Evolutionary conservation across 495 filamentous ascomycete genomes (phyloP).

Genomic region (Bryoglossum gracile): DNA sequence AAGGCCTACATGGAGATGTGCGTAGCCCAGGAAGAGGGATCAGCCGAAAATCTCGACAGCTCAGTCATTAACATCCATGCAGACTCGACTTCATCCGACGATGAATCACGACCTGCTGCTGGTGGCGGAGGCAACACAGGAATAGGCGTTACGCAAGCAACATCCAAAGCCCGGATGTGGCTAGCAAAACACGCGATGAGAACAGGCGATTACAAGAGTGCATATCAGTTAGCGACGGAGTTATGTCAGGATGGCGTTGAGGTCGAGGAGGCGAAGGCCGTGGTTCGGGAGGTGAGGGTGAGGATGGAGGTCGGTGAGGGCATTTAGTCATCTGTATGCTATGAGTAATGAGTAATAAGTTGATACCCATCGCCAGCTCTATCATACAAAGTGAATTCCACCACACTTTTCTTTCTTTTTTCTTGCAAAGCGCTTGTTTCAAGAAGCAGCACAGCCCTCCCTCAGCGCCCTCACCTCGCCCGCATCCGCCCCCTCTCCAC

Average conservation of each 20-base stretch:
- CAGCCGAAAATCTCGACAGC: conserved; percentile 19
- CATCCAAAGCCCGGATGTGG: conserved; percentile 91
- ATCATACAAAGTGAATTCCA: too few species aligned
- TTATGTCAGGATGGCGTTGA: conserved; percentile 94
- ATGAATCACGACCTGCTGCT: conserved; percentile 26
- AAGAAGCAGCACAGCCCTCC: too few species aligned
- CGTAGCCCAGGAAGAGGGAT: conserved; percentile 76
- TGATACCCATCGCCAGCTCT: not conserved
- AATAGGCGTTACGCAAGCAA: conserved; percentile 77
- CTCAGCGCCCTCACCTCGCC: conserved; percentile 13
- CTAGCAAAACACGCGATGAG: conserved; percentile 75
- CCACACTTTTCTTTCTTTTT: too few species aligned
- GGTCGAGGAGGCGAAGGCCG: conserved; percentile 94
- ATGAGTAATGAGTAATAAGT: not conserved
- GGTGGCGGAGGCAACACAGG: conserved; percentile 32
- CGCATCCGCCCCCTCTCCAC: conserved; percentile 2
- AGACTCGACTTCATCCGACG: conserved; percentile 22
- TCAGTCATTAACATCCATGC: conserved; percentile 24
- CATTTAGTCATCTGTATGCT: not conserved
- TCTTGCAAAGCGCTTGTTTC: too few species aligned
- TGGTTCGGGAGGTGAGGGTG: conserved; percentile 82
- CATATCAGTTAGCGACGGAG: conserved; percentile 78
- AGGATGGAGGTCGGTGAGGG: conserved; percentile 50
- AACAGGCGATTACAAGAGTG: conserved; percentile 62
- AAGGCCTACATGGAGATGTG: conserved; percentile 92